A percentile compares a stretch with the other conserved stretches of the same genome.
Conservation (phyloP, 2,329 filamentous ascomycete species). For the Cladosporium cucumerinum region DNA sequence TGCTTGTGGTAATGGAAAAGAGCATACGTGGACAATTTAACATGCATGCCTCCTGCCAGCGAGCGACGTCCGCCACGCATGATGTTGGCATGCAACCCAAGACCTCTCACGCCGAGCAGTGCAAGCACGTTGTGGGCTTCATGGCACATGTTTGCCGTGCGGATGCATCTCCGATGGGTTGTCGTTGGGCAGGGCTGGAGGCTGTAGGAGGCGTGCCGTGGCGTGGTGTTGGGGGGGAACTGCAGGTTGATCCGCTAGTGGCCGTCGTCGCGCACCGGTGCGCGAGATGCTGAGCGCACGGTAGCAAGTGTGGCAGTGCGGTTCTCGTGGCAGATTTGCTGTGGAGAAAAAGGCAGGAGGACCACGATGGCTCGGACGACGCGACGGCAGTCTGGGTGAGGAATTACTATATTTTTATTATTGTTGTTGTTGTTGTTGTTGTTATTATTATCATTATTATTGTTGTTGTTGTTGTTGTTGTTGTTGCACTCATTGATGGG, state of each 20-base stretch:
- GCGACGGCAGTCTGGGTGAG: background rate
- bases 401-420: background rate
- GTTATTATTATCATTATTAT: too few species aligned
- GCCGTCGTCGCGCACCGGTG: constrained; percentile 1
- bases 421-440: too few species aligned
- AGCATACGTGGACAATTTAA: background rate
- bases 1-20: background rate
- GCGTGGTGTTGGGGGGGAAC: constrained; percentile 14
- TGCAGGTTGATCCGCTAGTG: constrained; percentile 12
- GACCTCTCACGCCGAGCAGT: background rate
- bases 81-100: background rate
- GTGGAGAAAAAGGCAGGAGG: constrained; percentile 1
- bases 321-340: constrained; percentile 9
- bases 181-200: constrained; percentile 9
- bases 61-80: too few species aligned
- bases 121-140: background rate
- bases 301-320: constrained; percentile 10
- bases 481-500: background rate
- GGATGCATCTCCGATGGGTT: constrained; percentile 1
- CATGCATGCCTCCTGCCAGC: background rate
- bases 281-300: background rate
- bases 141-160: background rate
- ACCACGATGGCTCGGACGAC: background rate
- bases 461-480: too few species aligned
- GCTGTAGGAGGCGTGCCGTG: constrained; percentile 1